These are phyloP conservation scores for Fraxinus dipetala DNA, from an alignment of 305 asterid species.

Conservation along the genomic window DNA sequence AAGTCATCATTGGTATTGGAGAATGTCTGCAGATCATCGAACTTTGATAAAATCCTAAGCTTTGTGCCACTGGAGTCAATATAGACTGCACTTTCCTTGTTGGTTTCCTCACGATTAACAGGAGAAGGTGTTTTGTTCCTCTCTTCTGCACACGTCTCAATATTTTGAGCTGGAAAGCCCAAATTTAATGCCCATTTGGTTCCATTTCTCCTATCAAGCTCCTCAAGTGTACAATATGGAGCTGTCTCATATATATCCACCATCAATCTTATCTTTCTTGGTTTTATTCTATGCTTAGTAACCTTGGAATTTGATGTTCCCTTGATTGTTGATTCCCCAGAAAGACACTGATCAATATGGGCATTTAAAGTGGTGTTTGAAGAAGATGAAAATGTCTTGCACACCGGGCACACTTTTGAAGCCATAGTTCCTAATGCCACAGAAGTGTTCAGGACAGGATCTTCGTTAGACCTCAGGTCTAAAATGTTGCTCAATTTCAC, in stretches of 20 bases:
- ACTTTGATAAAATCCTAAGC: constrained; percentile 71
- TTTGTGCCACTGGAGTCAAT: constrained; percentile 76
- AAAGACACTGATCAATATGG: constrained; percentile 91
- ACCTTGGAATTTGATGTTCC: constrained; percentile 43
- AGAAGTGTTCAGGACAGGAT: constrained; percentile 32
- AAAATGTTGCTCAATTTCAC: constrained; percentile 40
- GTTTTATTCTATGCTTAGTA: constrained; percentile 67
- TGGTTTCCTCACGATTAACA: constrained; percentile 35
- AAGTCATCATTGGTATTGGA: constrained; percentile 28
- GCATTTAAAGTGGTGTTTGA: constrained; percentile 97
- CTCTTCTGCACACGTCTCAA: constrained; percentile 35
- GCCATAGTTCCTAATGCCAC: constrained; percentile 65
- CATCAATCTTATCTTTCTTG: constrained; percentile 66
- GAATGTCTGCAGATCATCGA: constrained; percentile 31
- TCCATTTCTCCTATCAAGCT: constrained; percentile 90
- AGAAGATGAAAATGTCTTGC: constrained; percentile 83
- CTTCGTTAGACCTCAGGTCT: constrained; percentile 41
- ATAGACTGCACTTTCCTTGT: constrained; percentile 62
- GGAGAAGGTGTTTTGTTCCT: constrained; percentile 25
- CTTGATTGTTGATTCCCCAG: constrained; percentile 56
- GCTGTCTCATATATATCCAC: constrained; percentile 78
- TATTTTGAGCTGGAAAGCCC: constrained; percentile 41
- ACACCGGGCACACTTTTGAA: constrained; percentile 92
- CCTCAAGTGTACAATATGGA: constrained; percentile 68
- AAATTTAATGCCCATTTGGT: constrained; percentile 64